Percentiles rank a stretch among this genome's conserved stretches.
Conservation (phyloP, 768 basidiomycete genomes). For the Megacollybia marginata region DNA sequence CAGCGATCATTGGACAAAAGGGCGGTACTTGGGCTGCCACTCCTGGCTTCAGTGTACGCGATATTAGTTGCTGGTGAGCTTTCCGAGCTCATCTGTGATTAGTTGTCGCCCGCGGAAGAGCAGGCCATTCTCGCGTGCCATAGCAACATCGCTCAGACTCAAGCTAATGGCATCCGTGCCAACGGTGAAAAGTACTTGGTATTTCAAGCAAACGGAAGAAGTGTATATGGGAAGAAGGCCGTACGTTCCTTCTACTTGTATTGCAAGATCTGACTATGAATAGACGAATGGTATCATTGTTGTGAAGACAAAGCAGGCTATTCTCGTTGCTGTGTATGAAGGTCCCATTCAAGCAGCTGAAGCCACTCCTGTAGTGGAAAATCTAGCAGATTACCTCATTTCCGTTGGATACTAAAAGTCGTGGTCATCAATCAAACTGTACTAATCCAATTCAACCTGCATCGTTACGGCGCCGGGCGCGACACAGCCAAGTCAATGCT, state of each 20-base stretch:
- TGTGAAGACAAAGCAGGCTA: conserved; percentile 79
- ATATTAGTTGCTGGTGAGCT: neutral
- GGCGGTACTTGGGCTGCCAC: conserved; percentile 76
- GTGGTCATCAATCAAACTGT: too few relatives aligned
- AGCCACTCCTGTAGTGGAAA: conserved; percentile 55
- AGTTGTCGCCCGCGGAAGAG: conserved; percentile 57
- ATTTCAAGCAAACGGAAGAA: conserved; percentile 38
- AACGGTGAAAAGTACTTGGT: conserved; percentile 72
- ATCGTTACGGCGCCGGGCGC: too few relatives aligned
- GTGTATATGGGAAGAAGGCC: conserved; percentile 70
- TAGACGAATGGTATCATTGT: conserved; percentile 71
- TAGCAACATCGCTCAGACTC: conserved; percentile 28
- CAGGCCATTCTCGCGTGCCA: conserved; percentile 56
- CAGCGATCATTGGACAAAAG: conserved; percentile 66
- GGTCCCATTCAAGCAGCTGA: conserved; percentile 51
- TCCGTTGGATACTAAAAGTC: conserved; percentile 34
- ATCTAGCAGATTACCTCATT: conserved; percentile 75
- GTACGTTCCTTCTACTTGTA: conserved; percentile 32
- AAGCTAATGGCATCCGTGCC: conserved; percentile 55
- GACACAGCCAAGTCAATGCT: too few relatives aligned
- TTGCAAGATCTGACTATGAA: neutral
- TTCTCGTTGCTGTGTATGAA: conserved; percentile 72
- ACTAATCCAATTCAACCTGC: too few relatives aligned
- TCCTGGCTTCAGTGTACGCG: conserved; percentile 44
- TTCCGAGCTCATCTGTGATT: neutral